Evolutionary conservation across 2,329 filamentous ascomycete species (phyloP).

Genomic region (Mollisia scopiformis): DNA sequence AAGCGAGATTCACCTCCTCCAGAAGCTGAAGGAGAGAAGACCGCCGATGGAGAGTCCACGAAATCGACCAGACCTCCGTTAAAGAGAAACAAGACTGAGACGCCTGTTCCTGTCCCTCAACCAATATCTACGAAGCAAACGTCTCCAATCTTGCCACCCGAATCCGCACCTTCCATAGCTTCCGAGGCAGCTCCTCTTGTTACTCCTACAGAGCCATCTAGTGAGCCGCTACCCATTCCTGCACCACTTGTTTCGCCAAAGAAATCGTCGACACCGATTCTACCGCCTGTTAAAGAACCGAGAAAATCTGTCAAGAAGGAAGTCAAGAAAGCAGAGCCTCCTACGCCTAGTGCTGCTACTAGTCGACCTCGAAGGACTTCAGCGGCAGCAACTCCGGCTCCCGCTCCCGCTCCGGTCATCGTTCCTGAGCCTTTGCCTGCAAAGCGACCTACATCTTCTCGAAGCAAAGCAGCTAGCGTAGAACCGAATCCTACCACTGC

Average conservation of each 20-base stretch:
- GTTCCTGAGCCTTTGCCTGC: constrained; percentile 26
- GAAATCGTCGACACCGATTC: constrained; percentile 39
- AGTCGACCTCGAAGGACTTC: constrained; percentile 25
- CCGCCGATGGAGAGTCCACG: constrained; percentile 13
- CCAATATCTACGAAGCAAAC: constrained; percentile 36
- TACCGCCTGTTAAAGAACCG: constrained; percentile 32
- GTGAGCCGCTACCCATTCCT: constrained; percentile 15
- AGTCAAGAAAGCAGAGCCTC: constrained; percentile 17
- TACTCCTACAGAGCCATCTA: constrained; percentile 18
- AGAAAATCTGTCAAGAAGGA: constrained; percentile 27
- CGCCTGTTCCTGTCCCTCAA: constrained; percentile 53
- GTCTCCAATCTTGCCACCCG: constrained; percentile 33
- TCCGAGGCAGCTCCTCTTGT: constrained; percentile 19
- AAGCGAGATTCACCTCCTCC: constrained; percentile 32
- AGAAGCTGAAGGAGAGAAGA: constrained; percentile 8
- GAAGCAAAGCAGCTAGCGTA: constrained; percentile 35
- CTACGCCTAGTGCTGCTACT: constrained; percentile 12
- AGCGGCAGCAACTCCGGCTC: constrained; percentile 18
- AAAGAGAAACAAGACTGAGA: constrained; percentile 61
- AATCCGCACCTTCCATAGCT: constrained; percentile 24
- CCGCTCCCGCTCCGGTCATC: constrained; percentile 17
- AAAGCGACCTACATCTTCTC: constrained; percentile 37
- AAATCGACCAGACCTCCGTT: constrained; percentile 40
- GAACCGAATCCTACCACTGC: constrained; percentile 26
- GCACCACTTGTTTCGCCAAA: constrained; percentile 28